Evolutionary conservation across 2,329 filamentous ascomycete species (phyloP).

Genomic region (Microcyclosporella mali): DNA sequence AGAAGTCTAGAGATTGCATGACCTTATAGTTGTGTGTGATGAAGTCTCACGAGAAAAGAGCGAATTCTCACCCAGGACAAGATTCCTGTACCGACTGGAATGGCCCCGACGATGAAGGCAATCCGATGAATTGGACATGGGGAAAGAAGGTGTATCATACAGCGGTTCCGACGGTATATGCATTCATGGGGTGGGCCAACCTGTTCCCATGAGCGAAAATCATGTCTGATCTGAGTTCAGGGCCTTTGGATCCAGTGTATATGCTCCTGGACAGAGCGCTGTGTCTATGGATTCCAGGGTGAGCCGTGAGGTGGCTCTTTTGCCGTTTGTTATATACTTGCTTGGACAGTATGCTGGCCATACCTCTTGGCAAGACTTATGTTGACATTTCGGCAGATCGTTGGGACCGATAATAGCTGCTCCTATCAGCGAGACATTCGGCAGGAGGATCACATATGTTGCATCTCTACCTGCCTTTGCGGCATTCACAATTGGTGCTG

Average conservation of each 20-base stretch:
- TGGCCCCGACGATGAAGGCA: conserved; percentile 7
- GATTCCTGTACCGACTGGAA: conserved; percentile 14
- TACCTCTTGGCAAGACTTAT: too few species aligned
- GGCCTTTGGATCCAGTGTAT: conserved; percentile 26
- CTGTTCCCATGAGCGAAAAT: background rate
- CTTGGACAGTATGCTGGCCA: conserved; percentile 39
- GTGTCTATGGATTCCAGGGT: conserved; percentile 50
- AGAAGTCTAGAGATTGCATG: too few species aligned
- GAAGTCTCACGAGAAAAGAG: too few species aligned
- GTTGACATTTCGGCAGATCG: conserved; percentile 32
- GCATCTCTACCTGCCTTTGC: conserved; percentile 42
- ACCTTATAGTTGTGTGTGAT: too few species aligned
- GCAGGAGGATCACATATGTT: conserved; percentile 49
- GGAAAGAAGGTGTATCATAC: conserved; percentile 8
- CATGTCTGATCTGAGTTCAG: conserved; percentile 2
- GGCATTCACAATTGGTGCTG: conserved; percentile 52
- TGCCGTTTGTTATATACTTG: conserved; percentile 54
- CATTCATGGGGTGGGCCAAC: conserved; percentile 8
- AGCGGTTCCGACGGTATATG: conserved; percentile 5
- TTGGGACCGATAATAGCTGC: conserved; percentile 53
- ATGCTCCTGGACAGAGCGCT: conserved; percentile 23
- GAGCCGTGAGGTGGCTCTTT: conserved; percentile 49
- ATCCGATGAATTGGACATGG: conserved; percentile 18
- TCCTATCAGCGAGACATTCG: conserved; percentile 53
- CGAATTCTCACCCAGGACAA: too few species aligned